Evolutionary conservation across 352 stramenopile genomes (phyloP).

Genomic region (Pythium pyrilobum): DNA sequence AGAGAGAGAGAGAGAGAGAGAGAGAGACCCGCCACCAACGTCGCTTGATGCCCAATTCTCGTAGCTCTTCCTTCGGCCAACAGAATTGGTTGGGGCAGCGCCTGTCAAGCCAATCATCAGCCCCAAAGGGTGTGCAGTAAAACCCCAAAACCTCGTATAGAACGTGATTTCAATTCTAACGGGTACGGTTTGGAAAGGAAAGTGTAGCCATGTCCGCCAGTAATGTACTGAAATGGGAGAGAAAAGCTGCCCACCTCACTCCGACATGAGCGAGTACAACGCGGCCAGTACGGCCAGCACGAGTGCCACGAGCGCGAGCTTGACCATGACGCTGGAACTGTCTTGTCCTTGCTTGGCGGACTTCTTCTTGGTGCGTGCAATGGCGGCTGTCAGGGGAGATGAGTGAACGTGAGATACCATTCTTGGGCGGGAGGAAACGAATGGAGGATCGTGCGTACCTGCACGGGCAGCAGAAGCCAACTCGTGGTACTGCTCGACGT

Average conservation of each 20-base stretch:
- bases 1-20: neutral
- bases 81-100: constrained; percentile 17
- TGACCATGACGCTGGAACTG: constrained; percentile 5
- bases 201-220: constrained; percentile 23
- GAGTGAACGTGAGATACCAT: too few relatives aligned
- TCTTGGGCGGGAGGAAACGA: neutral
- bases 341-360: constrained; percentile 28
- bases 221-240: too few relatives aligned
- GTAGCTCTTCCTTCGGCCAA: constrained; percentile 12
- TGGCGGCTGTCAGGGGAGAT: constrained; percentile 33
- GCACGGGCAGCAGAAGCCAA: constrained; percentile 48
- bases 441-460: constrained; percentile 26
- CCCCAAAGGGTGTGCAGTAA: neutral
- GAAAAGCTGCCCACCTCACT: neutral
- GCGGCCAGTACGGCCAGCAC: constrained; percentile 8
- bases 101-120: constrained; percentile 12
- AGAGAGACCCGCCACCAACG: neutral
- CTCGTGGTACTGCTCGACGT: constrained; percentile 32
- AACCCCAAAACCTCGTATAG: constrained; percentile 23
- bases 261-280: constrained; percentile 15
- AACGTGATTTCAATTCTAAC: neutral
- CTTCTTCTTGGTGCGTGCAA: constrained; percentile 71
- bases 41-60: constrained; percentile 10
- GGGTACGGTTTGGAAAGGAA: neutral
- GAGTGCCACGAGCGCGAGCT: neutral